Percentiles rank a stretch among this genome's conserved stretches.
Conservation (phyloP, 1,284 basidiomycete species). For the Cutaneotrichosporon sp. region DNA sequence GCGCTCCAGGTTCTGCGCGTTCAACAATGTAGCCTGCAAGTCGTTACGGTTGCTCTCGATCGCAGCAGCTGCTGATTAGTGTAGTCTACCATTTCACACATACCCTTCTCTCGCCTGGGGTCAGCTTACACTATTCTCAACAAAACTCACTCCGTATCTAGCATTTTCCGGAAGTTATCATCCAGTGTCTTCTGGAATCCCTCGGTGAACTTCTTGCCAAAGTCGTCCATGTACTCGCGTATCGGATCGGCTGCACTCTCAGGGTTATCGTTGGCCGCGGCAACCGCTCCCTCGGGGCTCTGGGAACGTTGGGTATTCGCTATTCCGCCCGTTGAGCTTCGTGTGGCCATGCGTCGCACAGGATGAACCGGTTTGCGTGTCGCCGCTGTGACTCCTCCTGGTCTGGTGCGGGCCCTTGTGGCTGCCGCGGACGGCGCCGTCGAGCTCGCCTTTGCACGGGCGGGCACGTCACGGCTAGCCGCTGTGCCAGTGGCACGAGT, state of each 20-base stretch:
- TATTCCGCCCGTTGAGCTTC: neutral
- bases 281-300: too few species aligned
- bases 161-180: slow-evolving; percentile 35
- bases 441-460: neutral
- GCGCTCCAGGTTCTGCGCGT: slow-evolving; percentile 35
- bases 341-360: neutral
- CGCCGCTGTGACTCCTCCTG: neutral
- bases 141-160: slow-evolving; percentile 28
- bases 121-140: neutral
- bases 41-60: slow-evolving; percentile 36
- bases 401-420: neutral
- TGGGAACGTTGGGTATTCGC: too few species aligned
- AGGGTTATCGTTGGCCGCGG: too few species aligned
- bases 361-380: too few species aligned
- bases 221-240: slow-evolving; percentile 2
- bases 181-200: slow-evolving; percentile 37
- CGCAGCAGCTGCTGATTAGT: slow-evolving; percentile 24
- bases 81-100: neutral
- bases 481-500: neutral
- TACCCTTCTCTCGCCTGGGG: slow-evolving; percentile 25
- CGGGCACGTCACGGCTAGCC: neutral
- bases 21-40: slow-evolving; percentile 31
- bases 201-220: slow-evolving; percentile 18
- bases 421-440: neutral
- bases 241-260: neutral